A percentile compares a stretch with the other conserved stretches of the same genome.
These are phyloP conservation scores for Rutstroemia sp. DNA, from an alignment of 2,329 filamentous ascomycete genomes.

Conservation along the genomic window DNA sequence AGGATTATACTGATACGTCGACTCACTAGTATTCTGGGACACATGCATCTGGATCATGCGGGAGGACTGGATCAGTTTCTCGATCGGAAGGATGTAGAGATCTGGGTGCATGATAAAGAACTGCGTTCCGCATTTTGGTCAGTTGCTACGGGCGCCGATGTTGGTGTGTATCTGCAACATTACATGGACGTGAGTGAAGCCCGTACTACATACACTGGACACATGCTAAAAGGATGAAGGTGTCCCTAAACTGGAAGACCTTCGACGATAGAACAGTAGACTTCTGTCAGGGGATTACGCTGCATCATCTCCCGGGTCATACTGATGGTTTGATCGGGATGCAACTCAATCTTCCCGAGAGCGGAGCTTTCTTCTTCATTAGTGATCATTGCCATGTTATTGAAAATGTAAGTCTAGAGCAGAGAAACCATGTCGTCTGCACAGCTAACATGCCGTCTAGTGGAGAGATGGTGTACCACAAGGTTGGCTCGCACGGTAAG, in stretches of 20 bases:
- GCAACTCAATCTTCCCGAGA: constrained; percentile 29
- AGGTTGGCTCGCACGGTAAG: constrained; percentile 29
- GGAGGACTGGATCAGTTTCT: constrained; percentile 40
- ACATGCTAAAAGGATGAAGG: constrained; percentile 15
- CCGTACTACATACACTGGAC: background rate
- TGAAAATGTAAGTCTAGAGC: constrained; percentile 22
- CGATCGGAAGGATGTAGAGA: constrained; percentile 34
- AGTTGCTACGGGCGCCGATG: constrained; percentile 35
- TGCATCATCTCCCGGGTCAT: constrained; percentile 25
- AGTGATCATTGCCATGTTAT: constrained; percentile 31
- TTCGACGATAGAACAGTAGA: constrained; percentile 35
- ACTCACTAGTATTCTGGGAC: constrained; percentile 33
- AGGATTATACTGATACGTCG: background rate
- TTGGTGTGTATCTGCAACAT: constrained; percentile 33
- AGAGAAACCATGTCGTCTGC: background rate
- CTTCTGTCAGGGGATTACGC: constrained; percentile 33
- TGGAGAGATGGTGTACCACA: constrained; percentile 28
- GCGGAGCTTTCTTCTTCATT: constrained; percentile 30
- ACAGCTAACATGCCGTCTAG: constrained; percentile 7
- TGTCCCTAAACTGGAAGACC: constrained; percentile 36
- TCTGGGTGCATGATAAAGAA: constrained; percentile 41
- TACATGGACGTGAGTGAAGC: constrained; percentile 23
- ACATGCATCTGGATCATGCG: constrained; percentile 41
- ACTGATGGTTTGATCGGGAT: constrained; percentile 27
- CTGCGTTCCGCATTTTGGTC: constrained; percentile 39